These are phyloP conservation scores for Aspergillus saccharolyticus DNA, from an alignment of 495 filamentous ascomycete genomes.

Conservation along the genomic window DNA sequence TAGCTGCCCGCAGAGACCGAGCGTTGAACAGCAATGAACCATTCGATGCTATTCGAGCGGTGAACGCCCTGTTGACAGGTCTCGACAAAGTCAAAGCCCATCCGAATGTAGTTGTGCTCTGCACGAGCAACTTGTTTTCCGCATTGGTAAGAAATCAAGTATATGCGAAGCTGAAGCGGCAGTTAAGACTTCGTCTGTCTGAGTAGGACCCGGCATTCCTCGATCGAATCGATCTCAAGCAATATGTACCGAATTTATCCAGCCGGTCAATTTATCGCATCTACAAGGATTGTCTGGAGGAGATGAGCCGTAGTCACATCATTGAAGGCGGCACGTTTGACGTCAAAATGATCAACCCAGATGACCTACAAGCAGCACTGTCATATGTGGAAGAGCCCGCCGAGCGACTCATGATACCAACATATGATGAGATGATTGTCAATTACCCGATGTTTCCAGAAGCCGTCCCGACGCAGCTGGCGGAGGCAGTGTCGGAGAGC, in stretches of 20 bases:
- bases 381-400: constrained; percentile 18
- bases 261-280: constrained; percentile 44
- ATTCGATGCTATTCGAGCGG: constrained; percentile 41
- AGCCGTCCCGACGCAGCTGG: constrained; percentile 17
- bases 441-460: constrained; percentile 17
- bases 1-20: constrained; percentile 42
- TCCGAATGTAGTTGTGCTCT: constrained; percentile 46
- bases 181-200: not conserved
- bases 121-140: constrained; percentile 46
- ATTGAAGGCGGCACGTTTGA: constrained; percentile 24
- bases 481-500: constrained; percentile 17
- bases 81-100: constrained; percentile 34
- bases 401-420: constrained; percentile 13
- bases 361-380: constrained; percentile 17
- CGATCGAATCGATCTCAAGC: constrained; percentile 51
- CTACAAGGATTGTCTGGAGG: constrained; percentile 43
- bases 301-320: constrained; percentile 41
- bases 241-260: constrained; percentile 39
- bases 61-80: constrained; percentile 30
- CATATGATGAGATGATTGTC: constrained; percentile 19
- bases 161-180: not conserved
- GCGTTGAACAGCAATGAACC: constrained; percentile 43
- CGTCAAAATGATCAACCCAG: constrained; percentile 16
- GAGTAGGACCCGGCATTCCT: constrained; percentile 46
- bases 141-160: constrained; percentile 25